These are phyloP conservation scores for Sextonia rubra DNA, from an alignment of 164 flowering plant genomes.

Conservation along the genomic window DNA sequence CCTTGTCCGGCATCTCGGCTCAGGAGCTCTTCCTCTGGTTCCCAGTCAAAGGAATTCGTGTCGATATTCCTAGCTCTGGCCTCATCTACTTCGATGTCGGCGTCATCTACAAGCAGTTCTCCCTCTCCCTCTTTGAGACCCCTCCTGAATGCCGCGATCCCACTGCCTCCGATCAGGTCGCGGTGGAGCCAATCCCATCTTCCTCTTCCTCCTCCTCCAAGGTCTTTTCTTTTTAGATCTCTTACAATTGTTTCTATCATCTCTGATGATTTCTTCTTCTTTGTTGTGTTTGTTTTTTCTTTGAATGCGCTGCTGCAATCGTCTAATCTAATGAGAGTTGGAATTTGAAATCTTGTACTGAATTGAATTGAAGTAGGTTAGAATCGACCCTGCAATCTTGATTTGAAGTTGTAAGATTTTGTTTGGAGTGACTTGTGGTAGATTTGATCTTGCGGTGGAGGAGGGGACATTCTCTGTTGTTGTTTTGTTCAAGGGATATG, in stretches of 20 bases:
- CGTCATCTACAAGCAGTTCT: constrained; percentile 37
- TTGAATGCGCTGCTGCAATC: background rate
- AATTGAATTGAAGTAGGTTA: too few relatives aligned
- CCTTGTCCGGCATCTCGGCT: constrained; percentile 35
- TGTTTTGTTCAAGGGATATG: too few relatives aligned
- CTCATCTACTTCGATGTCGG: constrained; percentile 46
- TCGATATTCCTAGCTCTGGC: constrained; percentile 46
- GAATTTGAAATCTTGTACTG: too few relatives aligned
- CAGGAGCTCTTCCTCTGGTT: constrained; percentile 49
- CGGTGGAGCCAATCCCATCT: background rate
- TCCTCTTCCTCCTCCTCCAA: background rate
- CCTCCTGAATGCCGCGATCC: constrained; percentile 34
- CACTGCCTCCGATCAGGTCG: constrained; percentile 10
- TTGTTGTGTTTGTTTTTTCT: background rate
- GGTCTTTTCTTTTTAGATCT: background rate
- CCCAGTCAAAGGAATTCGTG: constrained; percentile 42
- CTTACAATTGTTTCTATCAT: background rate
- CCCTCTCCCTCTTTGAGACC: constrained; percentile 40
- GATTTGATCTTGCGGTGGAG: too few relatives aligned
- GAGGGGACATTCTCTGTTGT: too few relatives aligned
- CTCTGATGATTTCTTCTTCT: too few relatives aligned
- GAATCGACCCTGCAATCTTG: too few relatives aligned
- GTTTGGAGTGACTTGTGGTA: too few relatives aligned
- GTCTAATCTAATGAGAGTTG: too few relatives aligned
- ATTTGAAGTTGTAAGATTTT: too few relatives aligned